These are phyloP conservation scores for Conoideocrella luteorostrata DNA, from an alignment of 2,329 filamentous ascomycete species.

Conservation along the genomic window DNA sequence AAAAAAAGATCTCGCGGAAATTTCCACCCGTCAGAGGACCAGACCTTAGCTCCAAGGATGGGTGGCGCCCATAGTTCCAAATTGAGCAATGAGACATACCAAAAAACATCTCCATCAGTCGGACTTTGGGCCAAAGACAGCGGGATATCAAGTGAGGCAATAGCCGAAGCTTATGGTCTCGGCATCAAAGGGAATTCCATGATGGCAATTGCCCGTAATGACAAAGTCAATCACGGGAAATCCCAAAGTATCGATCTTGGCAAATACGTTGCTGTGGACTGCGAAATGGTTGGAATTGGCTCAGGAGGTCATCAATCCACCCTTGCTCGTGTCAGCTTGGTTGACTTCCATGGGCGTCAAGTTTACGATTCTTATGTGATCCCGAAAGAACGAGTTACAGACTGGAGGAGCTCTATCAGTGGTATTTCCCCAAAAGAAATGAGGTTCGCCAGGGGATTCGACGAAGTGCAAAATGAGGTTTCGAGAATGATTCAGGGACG, in stretches of 20 bases:
- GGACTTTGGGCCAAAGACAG: conserved; percentile 56
- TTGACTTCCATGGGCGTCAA: conserved; percentile 89
- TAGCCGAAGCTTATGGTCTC: conserved; percentile 57
- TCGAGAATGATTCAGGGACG: conserved; percentile 61
- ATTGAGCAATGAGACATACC: conserved; percentile 29
- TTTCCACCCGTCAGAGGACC: conserved; percentile 9
- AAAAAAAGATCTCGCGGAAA: conserved; percentile 5
- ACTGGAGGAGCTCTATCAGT: conserved; percentile 84
- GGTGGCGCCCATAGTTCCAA: conserved; percentile 48
- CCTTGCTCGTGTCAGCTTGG: conserved; percentile 79
- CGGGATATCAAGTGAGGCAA: conserved; percentile 51
- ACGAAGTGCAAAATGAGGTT: conserved; percentile 69
- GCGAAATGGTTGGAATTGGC: conserved; percentile 94
- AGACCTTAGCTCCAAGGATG: conserved; percentile 34
- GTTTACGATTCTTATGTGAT: conserved; percentile 91
- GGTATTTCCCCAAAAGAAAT: conserved; percentile 74
- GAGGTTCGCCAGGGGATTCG: conserved; percentile 61
- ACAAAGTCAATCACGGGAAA: conserved; percentile 58
- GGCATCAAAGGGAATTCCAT: conserved; percentile 42
- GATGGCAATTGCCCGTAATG: conserved; percentile 39
- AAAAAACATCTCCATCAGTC: conserved; percentile 45
- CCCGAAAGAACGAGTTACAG: conserved; percentile 70
- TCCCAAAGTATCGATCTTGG: conserved; percentile 62
- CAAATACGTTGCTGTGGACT: conserved; percentile 90
- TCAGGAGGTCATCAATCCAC: conserved; percentile 63